phyloP scores from a whole-genome alignment of 2,329 filamentous ascomycete species.

The Diplocarpon rosae region DNA sequence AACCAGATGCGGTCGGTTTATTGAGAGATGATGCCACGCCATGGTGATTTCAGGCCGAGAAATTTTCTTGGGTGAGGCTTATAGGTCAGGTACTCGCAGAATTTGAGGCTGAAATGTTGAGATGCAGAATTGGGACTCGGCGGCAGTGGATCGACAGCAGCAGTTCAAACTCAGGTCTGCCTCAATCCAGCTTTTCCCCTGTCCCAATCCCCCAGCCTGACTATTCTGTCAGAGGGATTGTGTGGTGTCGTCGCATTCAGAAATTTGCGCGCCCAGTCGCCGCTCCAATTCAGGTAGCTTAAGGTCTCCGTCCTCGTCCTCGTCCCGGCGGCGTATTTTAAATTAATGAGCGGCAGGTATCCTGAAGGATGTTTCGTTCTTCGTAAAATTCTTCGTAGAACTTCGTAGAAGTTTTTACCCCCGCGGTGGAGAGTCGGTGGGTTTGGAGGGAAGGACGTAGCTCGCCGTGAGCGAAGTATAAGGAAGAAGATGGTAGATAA shows the following conservation, averaged over 20 bases:
- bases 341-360: constrained; percentile 5
- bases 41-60: constrained; percentile 33
- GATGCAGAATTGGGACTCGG: neutral
- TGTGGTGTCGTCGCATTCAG: constrained; percentile 34
- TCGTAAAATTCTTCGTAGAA: neutral
- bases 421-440: too few species aligned
- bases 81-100: neutral
- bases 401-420: too few species aligned
- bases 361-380: neutral
- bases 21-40: constrained; percentile 70
- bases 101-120: neutral
- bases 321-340: neutral
- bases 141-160: neutral
- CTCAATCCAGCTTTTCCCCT: constrained; percentile 10
- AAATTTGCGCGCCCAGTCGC: constrained; percentile 37
- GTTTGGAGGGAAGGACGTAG: neutral
- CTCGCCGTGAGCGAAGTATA: neutral
- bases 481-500: too few species aligned
- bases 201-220: constrained; percentile 26
- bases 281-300: constrained; percentile 25
- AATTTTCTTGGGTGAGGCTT: constrained; percentile 2
- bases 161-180: neutral
- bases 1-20: constrained; percentile 93
- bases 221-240: constrained; percentile 24
- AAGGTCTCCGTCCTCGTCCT: neutral